phyloP scores from a whole-genome alignment of 2,329 filamentous ascomycete genomes.

The Cladosporium colombiae region DNA sequence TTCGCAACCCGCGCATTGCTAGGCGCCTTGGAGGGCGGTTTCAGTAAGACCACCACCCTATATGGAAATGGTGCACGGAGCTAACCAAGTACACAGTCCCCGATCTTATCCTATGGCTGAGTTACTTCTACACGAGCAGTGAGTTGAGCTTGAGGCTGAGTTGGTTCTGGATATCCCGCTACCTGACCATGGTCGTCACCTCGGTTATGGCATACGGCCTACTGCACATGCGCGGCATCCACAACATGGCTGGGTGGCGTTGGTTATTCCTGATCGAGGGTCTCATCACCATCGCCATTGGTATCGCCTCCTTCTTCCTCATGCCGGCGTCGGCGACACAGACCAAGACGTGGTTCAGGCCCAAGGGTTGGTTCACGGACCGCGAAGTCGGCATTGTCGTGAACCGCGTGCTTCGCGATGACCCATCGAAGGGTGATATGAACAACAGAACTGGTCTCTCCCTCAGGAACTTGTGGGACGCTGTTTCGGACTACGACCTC shows the following conservation, averaged over 20 bases:
- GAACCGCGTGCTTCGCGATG: conserved; percentile 63
- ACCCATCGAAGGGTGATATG: conserved; percentile 57
- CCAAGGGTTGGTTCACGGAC: conserved; percentile 65
- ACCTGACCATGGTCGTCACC: conserved; percentile 30
- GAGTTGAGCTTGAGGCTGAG: conserved; percentile 69
- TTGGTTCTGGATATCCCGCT: conserved; percentile 61
- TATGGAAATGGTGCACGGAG: not conserved
- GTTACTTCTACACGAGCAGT: conserved; percentile 72
- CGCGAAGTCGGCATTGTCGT: conserved; percentile 65
- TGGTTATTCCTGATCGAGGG: conserved; percentile 64
- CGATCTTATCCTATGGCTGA: conserved; percentile 66
- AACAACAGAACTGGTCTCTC: conserved; percentile 61
- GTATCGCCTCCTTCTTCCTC: conserved; percentile 55
- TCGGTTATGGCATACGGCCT: conserved; percentile 35
- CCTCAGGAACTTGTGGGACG: conserved; percentile 51
- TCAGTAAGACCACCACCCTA: conserved; percentile 32
- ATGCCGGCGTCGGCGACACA: conserved; percentile 62
- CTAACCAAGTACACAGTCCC: conserved; percentile 43
- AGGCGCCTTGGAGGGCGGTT: conserved; percentile 43
- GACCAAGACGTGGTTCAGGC: conserved; percentile 62
- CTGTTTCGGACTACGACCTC: conserved; percentile 60
- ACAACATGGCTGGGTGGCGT: conserved; percentile 53
- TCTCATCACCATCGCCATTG: conserved; percentile 54
- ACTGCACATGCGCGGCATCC: conserved; percentile 46
- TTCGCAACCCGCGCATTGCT: conserved; percentile 44